Conservation (phyloP, 495 filamentous ascomycete genomes). For the Glutinoglossum americanum region DNA sequence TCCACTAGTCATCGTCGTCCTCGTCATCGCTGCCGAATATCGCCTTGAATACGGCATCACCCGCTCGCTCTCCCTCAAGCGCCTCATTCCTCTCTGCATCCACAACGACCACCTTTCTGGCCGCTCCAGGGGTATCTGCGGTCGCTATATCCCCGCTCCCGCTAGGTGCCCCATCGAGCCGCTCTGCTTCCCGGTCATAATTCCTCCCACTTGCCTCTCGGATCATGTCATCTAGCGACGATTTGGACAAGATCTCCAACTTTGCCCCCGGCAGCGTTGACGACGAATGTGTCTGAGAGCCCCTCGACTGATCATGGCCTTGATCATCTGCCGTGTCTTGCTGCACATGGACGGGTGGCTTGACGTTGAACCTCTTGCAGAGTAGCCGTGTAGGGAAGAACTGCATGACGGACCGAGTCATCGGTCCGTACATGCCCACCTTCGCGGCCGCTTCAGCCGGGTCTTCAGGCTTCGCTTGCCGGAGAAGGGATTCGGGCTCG, state of each 20-base stretch:
- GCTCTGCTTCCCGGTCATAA: constrained; percentile 5
- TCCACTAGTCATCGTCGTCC: constrained; percentile 26
- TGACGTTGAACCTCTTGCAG: constrained; percentile 83
- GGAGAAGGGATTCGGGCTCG: constrained; percentile 25
- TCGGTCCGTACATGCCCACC: constrained; percentile 75
- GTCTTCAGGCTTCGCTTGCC: constrained; percentile 43
- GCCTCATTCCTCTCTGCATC: constrained; percentile 74
- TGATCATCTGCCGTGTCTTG: constrained; percentile 22
- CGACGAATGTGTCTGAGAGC: constrained; percentile 7
- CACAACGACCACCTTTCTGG: constrained; percentile 16
- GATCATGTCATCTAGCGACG: constrained; percentile 33
- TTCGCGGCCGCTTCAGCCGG: constrained; percentile 76
- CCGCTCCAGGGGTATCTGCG: not conserved
- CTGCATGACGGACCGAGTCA: constrained; percentile 51
- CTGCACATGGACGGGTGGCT: constrained; percentile 49
- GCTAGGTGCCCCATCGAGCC: too few species aligned
- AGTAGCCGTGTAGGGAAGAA: constrained; percentile 70
- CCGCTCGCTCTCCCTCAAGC: constrained; percentile 56
- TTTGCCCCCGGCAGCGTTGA: constrained; percentile 9
- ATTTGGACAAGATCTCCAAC: constrained; percentile 23
- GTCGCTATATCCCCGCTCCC: not conserved
- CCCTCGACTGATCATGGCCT: not conserved
- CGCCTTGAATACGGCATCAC: constrained; percentile 78
- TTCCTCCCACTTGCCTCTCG: constrained; percentile 15
- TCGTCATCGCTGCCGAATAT: constrained; percentile 83